Percentiles rank a stretch among this genome's conserved stretches.
Conservation (phyloP, 106 monocot species). For the Hemerocallis citrina region DNA sequence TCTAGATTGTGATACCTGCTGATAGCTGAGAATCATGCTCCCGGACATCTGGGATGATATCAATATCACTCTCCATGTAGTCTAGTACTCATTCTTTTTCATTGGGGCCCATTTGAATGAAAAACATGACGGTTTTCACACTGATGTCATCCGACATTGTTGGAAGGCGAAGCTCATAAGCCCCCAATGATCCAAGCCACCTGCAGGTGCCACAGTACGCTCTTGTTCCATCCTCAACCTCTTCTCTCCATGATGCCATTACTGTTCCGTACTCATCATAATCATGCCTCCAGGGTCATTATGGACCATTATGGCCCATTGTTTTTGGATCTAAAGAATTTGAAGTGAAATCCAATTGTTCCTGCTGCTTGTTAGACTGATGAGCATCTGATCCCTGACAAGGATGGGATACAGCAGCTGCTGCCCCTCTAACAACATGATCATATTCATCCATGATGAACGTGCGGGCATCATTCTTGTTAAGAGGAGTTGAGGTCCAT, state of each 20-base stretch:
- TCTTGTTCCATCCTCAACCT: constrained; percentile 32
- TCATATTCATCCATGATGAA: neutral
- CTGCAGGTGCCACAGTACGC: neutral
- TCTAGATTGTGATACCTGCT: no score
- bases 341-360: constrained; percentile 6
- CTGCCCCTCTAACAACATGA: no score
- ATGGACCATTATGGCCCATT: no score
- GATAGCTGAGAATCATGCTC: no score
- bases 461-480: constrained; percentile 9
- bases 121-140: no score
- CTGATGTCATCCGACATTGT: no score
- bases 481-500: constrained; percentile 35
- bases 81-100: no score
- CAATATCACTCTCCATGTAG: no score
- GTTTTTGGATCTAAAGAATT: no score
- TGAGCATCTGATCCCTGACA: constrained; percentile 12
- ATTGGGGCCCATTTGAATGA: no score
- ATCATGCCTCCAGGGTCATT: neutral
- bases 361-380: constrained; percentile 13
- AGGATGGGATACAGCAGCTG: neutral
- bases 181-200: neutral
- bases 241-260: constrained; percentile 44
- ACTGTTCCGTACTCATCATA: constrained; percentile 10
- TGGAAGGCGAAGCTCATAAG: neutral
- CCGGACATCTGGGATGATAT: no score